Evolutionary conservation across 345 rosid genomes (phyloP).

Genomic region (Trapa bicornis): DNA sequence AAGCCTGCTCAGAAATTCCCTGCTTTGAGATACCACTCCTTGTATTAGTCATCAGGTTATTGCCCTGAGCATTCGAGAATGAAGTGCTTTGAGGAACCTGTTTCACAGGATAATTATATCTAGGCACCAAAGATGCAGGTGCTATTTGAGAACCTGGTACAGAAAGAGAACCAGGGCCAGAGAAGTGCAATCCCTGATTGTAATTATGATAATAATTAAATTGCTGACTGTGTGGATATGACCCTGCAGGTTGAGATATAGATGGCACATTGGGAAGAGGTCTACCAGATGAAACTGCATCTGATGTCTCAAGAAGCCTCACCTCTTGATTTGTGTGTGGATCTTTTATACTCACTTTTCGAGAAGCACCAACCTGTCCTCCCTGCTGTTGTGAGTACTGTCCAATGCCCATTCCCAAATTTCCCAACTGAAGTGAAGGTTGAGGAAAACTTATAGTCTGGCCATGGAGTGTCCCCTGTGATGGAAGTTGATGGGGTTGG

Average conservation of each 20-base stretch:
- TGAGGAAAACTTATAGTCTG: constrained; percentile 61
- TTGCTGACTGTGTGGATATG: constrained; percentile 42
- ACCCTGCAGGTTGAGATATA: constrained; percentile 49
- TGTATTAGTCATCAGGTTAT: constrained; percentile 23
- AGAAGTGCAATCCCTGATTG: constrained; percentile 27
- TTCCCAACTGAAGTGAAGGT: constrained; percentile 57
- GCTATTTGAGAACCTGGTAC: constrained; percentile 43
- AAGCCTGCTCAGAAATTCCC: constrained; percentile 24
- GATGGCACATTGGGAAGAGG: constrained; percentile 47
- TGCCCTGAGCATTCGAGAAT: constrained; percentile 30
- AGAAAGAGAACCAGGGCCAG: constrained; percentile 41
- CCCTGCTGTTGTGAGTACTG: constrained; percentile 74
- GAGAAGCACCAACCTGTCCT: constrained; percentile 48
- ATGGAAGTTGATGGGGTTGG: constrained; percentile 54
- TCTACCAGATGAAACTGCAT: constrained; percentile 42
- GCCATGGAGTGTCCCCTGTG: constrained; percentile 75
- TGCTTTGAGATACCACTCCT: constrained; percentile 29
- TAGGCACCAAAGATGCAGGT: constrained; percentile 48
- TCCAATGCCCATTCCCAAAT: constrained; percentile 54
- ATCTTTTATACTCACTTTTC: constrained; percentile 86
- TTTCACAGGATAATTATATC: constrained; percentile 35
- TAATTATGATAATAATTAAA: constrained; percentile 40
- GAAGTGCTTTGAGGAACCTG: constrained; percentile 56
- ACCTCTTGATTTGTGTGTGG: constrained; percentile 92
- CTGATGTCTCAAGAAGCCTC: constrained; percentile 68